A percentile compares a stretch with the other conserved stretches of the same genome.
phyloP scores from a whole-genome alignment of 495 filamentous ascomycete genomes.

The Tricharina praecox region DNA sequence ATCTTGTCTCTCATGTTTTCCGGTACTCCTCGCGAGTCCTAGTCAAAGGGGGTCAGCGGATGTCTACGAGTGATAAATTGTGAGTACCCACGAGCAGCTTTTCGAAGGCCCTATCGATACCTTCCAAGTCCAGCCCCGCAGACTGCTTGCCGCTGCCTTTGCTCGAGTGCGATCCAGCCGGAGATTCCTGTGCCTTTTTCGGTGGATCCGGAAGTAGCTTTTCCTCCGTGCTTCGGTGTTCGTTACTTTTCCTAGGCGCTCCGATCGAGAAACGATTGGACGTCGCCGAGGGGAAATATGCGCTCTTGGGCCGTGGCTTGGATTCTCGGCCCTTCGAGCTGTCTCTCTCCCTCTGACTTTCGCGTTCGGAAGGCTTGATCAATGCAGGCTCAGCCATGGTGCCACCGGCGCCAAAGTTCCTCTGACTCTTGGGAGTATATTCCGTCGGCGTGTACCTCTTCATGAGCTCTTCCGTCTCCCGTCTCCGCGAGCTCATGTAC shows the following conservation, averaged over 20 bases:
- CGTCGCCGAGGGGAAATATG: slow-evolving; percentile 15
- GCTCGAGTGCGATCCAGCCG: slow-evolving; percentile 13
- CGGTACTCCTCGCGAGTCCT: slow-evolving; percentile 37
- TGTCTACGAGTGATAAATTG: slow-evolving; percentile 12
- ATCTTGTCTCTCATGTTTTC: slow-evolving; percentile 87
- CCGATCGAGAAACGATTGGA: slow-evolving; percentile 11
- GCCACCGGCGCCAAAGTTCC: slow-evolving; percentile 22
- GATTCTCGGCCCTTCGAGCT: background rate
- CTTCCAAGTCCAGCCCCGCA: slow-evolving; percentile 22
- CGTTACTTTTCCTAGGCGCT: slow-evolving; percentile 19
- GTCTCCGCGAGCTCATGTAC: slow-evolving; percentile 3
- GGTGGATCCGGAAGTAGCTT: slow-evolving; percentile 6
- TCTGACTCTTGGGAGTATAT: slow-evolving; percentile 22
- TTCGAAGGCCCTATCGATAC: slow-evolving; percentile 27
- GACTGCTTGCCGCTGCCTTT: background rate
- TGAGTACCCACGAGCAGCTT: slow-evolving; percentile 18
- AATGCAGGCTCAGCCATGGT: slow-evolving; percentile 24
- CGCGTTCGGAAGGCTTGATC: slow-evolving; percentile 7
- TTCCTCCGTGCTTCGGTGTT: slow-evolving; percentile 13
- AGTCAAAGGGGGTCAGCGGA: slow-evolving; percentile 11
- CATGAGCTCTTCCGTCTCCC: slow-evolving; percentile 18
- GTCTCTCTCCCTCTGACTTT: background rate
- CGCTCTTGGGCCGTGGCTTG: slow-evolving; percentile 24
- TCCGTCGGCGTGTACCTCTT: slow-evolving; percentile 23
- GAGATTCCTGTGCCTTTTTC: slow-evolving; percentile 11